Percentiles rank a stretch among this genome's conserved stretches.
phyloP scores from a whole-genome alignment of 2,329 filamentous ascomycete species.

The Fusarium sp. region DNA sequence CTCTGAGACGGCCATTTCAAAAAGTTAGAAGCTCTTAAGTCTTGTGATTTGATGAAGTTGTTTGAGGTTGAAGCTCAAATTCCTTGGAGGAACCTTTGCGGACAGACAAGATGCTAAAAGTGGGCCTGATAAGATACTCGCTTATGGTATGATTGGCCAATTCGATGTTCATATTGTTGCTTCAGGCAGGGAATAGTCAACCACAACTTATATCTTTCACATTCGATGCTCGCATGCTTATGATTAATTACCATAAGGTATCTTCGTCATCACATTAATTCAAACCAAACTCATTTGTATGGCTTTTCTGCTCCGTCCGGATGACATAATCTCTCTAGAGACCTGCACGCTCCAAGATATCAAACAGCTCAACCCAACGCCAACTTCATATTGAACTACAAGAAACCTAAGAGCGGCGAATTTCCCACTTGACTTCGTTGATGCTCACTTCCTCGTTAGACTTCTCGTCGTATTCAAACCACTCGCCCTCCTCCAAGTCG shows the following conservation, averaged over 20 bases:
- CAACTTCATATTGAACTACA: not conserved
- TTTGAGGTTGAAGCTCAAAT: constrained; percentile 6
- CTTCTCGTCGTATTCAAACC: constrained; percentile 99
- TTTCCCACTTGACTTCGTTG: constrained; percentile 88
- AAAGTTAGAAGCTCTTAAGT: not conserved
- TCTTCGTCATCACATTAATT: not conserved
- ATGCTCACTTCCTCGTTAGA: constrained; percentile 91
- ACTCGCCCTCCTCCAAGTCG: constrained; percentile 89
- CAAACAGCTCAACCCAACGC: not conserved
- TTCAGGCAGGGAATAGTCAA: not conserved
- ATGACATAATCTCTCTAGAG: not conserved
- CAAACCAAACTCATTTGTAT: not conserved
- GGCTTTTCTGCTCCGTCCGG: not conserved
- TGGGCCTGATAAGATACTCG: constrained; percentile 18
- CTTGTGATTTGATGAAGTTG: not conserved
- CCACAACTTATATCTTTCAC: constrained; percentile 9
- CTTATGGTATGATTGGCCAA: constrained; percentile 10
- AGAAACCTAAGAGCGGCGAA: constrained; percentile 72
- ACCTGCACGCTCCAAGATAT: not conserved
- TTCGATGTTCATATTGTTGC: not conserved
- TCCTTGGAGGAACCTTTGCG: constrained; percentile 26
- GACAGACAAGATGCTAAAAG: constrained; percentile 4
- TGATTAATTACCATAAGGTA: not conserved
- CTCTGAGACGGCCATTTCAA: constrained; percentile 38
- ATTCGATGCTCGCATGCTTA: not conserved